These are phyloP conservation scores for Neoscytalidium dimidiatum DNA, from an alignment of 2,329 filamentous ascomycete genomes.

Conservation along the genomic window DNA sequence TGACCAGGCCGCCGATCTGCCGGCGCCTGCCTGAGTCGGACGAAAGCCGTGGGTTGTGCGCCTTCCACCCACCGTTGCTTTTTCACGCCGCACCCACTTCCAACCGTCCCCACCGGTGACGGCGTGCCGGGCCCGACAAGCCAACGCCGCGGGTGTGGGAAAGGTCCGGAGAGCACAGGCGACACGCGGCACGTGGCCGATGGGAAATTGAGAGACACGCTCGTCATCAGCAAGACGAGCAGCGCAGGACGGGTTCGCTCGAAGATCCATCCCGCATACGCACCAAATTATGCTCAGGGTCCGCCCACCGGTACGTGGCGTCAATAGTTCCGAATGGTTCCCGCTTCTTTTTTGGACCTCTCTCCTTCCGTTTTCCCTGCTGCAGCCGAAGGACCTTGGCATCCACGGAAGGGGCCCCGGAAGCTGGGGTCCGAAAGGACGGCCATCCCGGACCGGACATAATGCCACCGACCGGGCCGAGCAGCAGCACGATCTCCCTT, in stretches of 20 bases:
- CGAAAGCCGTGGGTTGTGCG: background rate
- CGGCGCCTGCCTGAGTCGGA: background rate
- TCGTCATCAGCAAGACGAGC: background rate
- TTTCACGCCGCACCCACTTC: background rate
- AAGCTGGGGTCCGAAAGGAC: background rate
- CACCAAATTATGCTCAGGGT: background rate
- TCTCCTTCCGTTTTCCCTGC: background rate
- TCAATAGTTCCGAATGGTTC: background rate
- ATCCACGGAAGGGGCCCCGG: background rate
- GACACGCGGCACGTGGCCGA: background rate
- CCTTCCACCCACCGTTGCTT: background rate
- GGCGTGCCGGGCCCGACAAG: constrained; percentile 1
- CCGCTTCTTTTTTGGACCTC: background rate
- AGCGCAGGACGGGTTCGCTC: background rate
- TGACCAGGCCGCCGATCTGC: background rate
- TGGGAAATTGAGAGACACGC: background rate
- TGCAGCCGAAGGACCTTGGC: background rate
- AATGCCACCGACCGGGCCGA: background rate
- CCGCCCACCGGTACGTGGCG: background rate
- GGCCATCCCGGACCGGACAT: background rate
- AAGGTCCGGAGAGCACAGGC: background rate
- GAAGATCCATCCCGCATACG: background rate
- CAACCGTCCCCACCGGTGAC: background rate
- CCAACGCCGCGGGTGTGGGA: background rate
- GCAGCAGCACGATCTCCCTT: background rate